A percentile compares a stretch with the other conserved stretches of the same genome.
These are phyloP conservation scores for Xylariaceae sp. DNA, from an alignment of 2,329 filamentous ascomycete genomes.

Conservation along the genomic window DNA sequence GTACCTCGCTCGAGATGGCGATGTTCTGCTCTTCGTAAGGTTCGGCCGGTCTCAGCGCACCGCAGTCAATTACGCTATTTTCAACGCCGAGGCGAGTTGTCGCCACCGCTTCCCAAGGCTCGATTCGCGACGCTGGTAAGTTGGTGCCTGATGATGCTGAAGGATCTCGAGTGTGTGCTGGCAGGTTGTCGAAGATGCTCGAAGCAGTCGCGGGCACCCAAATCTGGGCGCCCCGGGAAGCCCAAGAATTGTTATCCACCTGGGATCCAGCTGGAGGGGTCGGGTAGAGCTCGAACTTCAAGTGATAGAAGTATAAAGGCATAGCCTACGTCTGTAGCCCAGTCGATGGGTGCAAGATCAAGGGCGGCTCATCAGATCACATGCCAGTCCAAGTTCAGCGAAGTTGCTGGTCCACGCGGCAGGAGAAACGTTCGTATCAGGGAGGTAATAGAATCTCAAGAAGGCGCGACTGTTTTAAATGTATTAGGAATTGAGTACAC, in stretches of 20 bases:
- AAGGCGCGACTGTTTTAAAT: conserved; percentile 6
- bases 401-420: background rate
- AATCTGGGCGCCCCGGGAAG: conserved; percentile 27
- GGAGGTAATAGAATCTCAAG: conserved; percentile 23
- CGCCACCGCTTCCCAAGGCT: conserved; percentile 13
- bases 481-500: conserved; percentile 10
- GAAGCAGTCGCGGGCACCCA: conserved; percentile 48
- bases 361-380: background rate
- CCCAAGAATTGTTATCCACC: conserved; percentile 10
- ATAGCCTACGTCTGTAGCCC: conserved; percentile 37
- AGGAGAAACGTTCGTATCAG: conserved; percentile 9
- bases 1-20: conserved; percentile 37
- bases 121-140: conserved; percentile 10
- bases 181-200: conserved; percentile 52
- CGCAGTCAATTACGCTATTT: conserved; percentile 46
- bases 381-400: conserved; percentile 13
- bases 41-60: conserved; percentile 35
- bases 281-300: conserved; percentile 61
- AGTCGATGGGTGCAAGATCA: conserved; percentile 1
- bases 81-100: conserved; percentile 17
- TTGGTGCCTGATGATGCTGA: conserved; percentile 6
- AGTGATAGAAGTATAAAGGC: conserved; percentile 59
- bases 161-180: conserved; percentile 40
- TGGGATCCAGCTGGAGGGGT: conserved; percentile 35
- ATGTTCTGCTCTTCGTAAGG: conserved; percentile 33